Conservation (phyloP, 441 rosid genomes). For the Eutrema salsugineum region DNA sequence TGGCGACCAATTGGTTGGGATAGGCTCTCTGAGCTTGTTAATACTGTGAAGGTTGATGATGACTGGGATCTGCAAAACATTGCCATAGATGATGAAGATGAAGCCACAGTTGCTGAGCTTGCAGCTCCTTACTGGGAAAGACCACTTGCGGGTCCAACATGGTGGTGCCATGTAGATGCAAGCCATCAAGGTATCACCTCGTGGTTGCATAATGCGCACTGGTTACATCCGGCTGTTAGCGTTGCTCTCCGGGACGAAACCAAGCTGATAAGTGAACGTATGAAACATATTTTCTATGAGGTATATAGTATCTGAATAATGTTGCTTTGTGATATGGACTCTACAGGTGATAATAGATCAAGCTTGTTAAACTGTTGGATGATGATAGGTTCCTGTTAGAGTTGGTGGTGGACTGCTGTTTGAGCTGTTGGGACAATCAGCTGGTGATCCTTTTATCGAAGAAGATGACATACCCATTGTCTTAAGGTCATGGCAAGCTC, state of each 20-base stretch:
- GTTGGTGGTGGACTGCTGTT: slow-evolving; percentile 65
- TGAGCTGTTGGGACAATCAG: slow-evolving; percentile 70
- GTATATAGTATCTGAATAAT: slow-evolving; percentile 15
- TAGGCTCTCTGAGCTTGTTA: slow-evolving; percentile 45
- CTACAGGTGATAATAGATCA: not conserved
- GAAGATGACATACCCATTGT: slow-evolving; percentile 64
- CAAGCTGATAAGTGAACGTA: slow-evolving; percentile 57
- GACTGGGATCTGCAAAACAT: slow-evolving; percentile 31
- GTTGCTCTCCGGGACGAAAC: slow-evolving; percentile 49
- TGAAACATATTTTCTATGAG: slow-evolving; percentile 69
- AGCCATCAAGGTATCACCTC: slow-evolving; percentile 36
- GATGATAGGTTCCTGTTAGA: slow-evolving; percentile 56
- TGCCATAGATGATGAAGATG: slow-evolving; percentile 30
- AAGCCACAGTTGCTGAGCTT: slow-evolving; percentile 46
- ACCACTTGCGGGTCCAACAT: slow-evolving; percentile 51
- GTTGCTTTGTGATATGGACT: not conserved
- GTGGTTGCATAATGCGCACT: slow-evolving; percentile 52
- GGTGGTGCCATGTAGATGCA: slow-evolving; percentile 66
- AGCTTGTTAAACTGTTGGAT: not conserved
- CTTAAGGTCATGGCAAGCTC: slow-evolving; percentile 66
- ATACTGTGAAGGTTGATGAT: slow-evolving; percentile 39
- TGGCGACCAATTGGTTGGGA: slow-evolving; percentile 60
- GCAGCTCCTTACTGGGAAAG: slow-evolving; percentile 58
- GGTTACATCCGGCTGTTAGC: slow-evolving; percentile 63
- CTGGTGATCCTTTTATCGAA: slow-evolving; percentile 52